A percentile compares a stretch with the other conserved stretches of the same genome.
Conservation (phyloP, 2,329 filamentous ascomycete genomes). For the Penicillium sp. region DNA sequence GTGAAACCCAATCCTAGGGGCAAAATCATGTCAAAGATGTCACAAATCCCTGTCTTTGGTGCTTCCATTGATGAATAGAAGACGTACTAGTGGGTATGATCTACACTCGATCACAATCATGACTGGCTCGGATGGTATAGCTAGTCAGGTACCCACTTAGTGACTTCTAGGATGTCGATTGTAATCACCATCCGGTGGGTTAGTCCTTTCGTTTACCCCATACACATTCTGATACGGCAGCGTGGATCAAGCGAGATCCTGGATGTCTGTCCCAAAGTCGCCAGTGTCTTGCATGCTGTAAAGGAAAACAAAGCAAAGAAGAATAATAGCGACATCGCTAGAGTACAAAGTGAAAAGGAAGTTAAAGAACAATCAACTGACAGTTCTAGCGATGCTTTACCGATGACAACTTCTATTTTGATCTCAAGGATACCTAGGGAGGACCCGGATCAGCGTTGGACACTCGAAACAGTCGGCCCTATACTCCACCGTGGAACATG, state of each 20-base stretch:
- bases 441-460: background rate
- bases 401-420: background rate
- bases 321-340: background rate
- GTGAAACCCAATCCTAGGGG: background rate
- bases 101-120: conserved; percentile 5
- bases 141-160: conserved; percentile 4
- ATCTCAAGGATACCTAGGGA: background rate
- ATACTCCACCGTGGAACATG: conserved; percentile 9
- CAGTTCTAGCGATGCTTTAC: background rate
- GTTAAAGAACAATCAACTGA: background rate
- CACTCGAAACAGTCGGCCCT: conserved; percentile 1
- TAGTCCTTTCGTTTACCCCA: conserved; percentile 10
- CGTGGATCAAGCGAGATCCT: background rate
- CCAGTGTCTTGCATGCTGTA: background rate
- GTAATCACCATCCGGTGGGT: conserved; percentile 4
- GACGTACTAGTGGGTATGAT: conserved; percentile 3
- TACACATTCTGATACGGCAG: background rate
- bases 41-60: background rate
- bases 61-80: background rate
- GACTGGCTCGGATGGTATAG: conserved; percentile 3
- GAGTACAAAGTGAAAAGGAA: background rate
- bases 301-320: background rate
- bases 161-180: conserved; percentile 9
- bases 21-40: background rate
- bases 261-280: background rate